These are phyloP conservation scores for Astragalus glycyphyllos DNA, from an alignment of 306 rosid genomes.

Conservation along the genomic window DNA sequence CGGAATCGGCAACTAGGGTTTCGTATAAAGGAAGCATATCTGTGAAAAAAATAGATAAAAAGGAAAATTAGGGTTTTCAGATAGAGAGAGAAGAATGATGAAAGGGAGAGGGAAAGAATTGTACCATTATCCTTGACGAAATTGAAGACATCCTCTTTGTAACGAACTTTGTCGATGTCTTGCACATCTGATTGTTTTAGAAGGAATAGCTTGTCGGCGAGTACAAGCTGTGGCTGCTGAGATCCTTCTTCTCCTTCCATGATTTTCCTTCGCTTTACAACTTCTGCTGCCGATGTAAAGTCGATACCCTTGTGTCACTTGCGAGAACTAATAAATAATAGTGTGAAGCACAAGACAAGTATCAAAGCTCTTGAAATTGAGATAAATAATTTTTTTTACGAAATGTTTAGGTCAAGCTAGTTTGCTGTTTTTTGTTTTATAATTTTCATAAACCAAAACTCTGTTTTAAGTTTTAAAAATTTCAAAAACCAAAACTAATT, in stretches of 20 bases:
- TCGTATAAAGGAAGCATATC: constrained; percentile 88
- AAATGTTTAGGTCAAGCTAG: too few relatives aligned
- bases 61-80: neutral
- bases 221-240: constrained; percentile 81
- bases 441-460: too few relatives aligned
- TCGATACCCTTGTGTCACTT: neutral
- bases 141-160: constrained; percentile 76
- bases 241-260: constrained; percentile 86
- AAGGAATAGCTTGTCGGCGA: constrained; percentile 90
- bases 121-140: constrained; percentile 78
- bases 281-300: constrained; percentile 21
- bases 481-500: too few relatives aligned
- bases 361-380: neutral
- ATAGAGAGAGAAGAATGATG: neutral
- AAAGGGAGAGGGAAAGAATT: neutral
- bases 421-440: too few relatives aligned
- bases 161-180: constrained; percentile 89
- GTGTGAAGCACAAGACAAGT: neutral
- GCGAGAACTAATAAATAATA: neutral
- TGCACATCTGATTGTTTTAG: constrained; percentile 77
- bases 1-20: constrained; percentile 74
- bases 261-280: constrained; percentile 40
- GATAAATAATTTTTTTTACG: neutral
- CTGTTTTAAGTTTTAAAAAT: too few relatives aligned
- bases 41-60: constrained; percentile 21